Evolutionary conservation across 495 filamentous ascomycete species (phyloP).

Genomic region (Pseudevernia furfuracea): DNA sequence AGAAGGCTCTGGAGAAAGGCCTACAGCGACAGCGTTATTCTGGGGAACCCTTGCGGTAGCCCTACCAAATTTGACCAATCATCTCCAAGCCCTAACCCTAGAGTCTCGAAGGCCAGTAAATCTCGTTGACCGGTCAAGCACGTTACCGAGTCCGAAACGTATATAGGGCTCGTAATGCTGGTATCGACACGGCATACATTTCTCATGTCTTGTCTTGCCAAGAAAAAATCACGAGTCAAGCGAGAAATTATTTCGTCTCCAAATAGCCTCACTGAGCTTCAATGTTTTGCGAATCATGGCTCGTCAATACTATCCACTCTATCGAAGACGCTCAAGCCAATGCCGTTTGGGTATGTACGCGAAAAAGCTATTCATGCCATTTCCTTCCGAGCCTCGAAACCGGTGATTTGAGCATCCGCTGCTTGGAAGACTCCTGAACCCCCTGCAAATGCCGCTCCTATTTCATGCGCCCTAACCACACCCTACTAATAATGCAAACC

Average conservation of each 20-base stretch:
- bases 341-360: slow-evolving; percentile 5
- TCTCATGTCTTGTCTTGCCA: too few relatives aligned
- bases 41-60: too few relatives aligned
- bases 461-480: not conserved
- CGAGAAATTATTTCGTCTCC: not conserved
- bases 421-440: not conserved
- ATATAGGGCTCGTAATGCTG: too few relatives aligned
- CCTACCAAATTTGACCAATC: too few relatives aligned
- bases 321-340: slow-evolving; percentile 4
- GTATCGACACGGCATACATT: too few relatives aligned
- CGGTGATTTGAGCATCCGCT: slow-evolving; percentile 3
- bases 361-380: slow-evolving; percentile 1
- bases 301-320: slow-evolving; percentile 5
- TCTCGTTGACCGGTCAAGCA: too few relatives aligned
- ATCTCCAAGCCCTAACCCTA: too few relatives aligned
- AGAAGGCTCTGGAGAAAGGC: too few relatives aligned
- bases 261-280: not conserved
- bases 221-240: not conserved
- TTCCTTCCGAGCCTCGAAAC: not conserved
- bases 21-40: too few relatives aligned
- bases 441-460: slow-evolving; percentile 5
- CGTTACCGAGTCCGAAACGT: too few relatives aligned
- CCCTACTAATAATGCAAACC: not conserved
- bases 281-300: not conserved
- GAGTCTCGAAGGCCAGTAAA: too few relatives aligned